These are phyloP conservation scores for Tylopilus felleus DNA, from an alignment of 768 basidiomycete genomes.

Conservation along the genomic window DNA sequence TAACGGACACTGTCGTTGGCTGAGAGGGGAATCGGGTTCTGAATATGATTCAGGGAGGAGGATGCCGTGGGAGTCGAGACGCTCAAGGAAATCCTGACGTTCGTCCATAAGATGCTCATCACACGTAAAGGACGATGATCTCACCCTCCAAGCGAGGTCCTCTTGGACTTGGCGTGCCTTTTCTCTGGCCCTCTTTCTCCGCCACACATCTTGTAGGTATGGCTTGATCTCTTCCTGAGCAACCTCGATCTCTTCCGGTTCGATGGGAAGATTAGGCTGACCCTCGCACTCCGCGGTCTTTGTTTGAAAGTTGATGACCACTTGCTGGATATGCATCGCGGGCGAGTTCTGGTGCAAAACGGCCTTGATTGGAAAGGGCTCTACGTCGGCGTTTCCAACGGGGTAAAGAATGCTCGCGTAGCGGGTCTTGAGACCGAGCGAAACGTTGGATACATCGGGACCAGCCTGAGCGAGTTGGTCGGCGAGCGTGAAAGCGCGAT, in stretches of 20 bases:
- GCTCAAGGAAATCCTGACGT: constrained; percentile 14
- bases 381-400: neutral
- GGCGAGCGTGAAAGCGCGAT: constrained; percentile 17
- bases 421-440: constrained; percentile 5
- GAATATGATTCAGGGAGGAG: neutral
- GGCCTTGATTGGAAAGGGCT: constrained; percentile 11
- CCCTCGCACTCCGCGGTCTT: constrained; percentile 15
- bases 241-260: constrained; percentile 17
- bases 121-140: neutral
- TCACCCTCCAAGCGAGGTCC: constrained; percentile 14
- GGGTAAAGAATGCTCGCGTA: constrained; percentile 17
- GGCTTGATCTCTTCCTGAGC: constrained; percentile 13
- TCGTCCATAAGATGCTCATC: neutral
- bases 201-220: constrained; percentile 11
- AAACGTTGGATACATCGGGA: neutral
- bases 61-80: constrained; percentile 12
- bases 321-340: constrained; percentile 4
- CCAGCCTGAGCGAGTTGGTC: constrained; percentile 2
- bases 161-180: constrained; percentile 2
- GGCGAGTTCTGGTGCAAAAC: constrained; percentile 13
- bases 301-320: constrained; percentile 18
- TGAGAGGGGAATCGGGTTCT: too few species aligned
- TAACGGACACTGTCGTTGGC: too few species aligned
- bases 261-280: constrained; percentile 14
- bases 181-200: constrained; percentile 2